Evolutionary conservation across 2,329 filamentous ascomycete genomes (phyloP).

Genomic region (Arachnopeziza araneosa): DNA sequence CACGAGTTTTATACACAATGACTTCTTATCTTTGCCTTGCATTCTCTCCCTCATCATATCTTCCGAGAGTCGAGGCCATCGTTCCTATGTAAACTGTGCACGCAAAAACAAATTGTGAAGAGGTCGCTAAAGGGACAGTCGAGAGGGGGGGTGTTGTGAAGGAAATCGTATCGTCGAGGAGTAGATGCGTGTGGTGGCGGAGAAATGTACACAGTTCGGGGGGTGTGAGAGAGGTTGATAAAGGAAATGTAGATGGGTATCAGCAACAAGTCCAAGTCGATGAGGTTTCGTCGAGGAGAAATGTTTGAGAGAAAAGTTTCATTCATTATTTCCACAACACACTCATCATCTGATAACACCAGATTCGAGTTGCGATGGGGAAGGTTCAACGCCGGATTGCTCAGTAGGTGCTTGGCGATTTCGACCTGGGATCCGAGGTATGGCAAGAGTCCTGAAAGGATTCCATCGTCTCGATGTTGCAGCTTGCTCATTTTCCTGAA

Average conservation of each 20-base stretch:
- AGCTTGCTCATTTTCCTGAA: slow-evolving; percentile 7
- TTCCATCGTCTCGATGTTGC: slow-evolving; percentile 18
- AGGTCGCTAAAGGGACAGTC: slow-evolving; percentile 23
- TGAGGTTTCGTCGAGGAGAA: slow-evolving; percentile 3
- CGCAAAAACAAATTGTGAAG: slow-evolving; percentile 7
- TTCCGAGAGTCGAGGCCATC: neutral
- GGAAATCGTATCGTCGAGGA: slow-evolving; percentile 1
- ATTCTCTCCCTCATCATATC: neutral
- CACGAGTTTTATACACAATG: neutral
- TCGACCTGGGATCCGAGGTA: slow-evolving; percentile 21
- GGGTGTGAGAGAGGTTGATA: neutral
- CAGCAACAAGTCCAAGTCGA: neutral
- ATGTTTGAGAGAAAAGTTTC: neutral
- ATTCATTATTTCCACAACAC: neutral
- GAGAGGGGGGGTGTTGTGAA: neutral
- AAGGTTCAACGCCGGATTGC: slow-evolving; percentile 6
- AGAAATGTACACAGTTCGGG: neutral
- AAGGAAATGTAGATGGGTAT: slow-evolving; percentile 4
- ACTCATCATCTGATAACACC: slow-evolving; percentile 21
- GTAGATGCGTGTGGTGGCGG: neutral
- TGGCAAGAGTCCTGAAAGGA: slow-evolving; percentile 21
- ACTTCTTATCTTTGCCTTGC: neutral
- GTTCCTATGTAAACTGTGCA: slow-evolving; percentile 1
- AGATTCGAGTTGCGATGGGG: slow-evolving; percentile 32
- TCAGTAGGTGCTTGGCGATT: slow-evolving; percentile 13